Evolutionary conservation across 768 basidiomycete genomes (phyloP), one percentile per base, ranked within the genome.

Genomic region (Tulasnella sp.): DNA sequence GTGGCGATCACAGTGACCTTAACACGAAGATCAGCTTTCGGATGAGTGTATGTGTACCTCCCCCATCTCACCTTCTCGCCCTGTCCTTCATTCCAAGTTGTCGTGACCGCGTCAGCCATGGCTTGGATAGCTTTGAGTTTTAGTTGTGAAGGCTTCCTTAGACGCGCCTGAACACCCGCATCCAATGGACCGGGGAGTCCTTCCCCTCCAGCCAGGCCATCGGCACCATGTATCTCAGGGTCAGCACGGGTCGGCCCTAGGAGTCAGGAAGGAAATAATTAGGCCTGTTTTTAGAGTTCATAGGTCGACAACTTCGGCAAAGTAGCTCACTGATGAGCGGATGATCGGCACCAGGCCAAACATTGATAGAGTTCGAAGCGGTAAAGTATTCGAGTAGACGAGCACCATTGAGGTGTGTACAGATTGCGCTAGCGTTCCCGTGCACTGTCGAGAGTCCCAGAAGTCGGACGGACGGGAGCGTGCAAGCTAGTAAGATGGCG

Each of bases 391-490:
- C 70, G 7, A 92, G 75, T 63, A 87, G 86, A 51, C 85, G 75
- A 0, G 87, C 84, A 0, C 88, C 88, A 64, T 94, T 94, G 41
- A 75, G 71, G 25, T 76, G 74, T 0, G 86, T 87, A 68, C 74
- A 74, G 11, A 83, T 68, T 29, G 77, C 75, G 61, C 74, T 71
- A 0, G 88, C 77, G 66, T 93, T 93, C 17, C 91, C 91, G 68
- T 92, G 87, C 1, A 84, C 90, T 24, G 88, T 88, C 0, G 90
- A 92, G n/a, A 93, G 72, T 1, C 91, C 92, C 4, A 91, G 70
- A 19, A 94, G 78, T 38, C 77, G 70, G 58, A 92, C 77, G 60
- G 82, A 76, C 1, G 78, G 75, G 11, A 76, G 76, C 63, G 88
- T 80, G 3, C 85, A 67, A 3, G 87, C 88, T 8, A 92, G 72